Evolutionary conservation across 1,284 basidiomycete species (phyloP), one percentile per base, ranked within the genome.

Genomic region (Tilletiaria anomala): DNA sequence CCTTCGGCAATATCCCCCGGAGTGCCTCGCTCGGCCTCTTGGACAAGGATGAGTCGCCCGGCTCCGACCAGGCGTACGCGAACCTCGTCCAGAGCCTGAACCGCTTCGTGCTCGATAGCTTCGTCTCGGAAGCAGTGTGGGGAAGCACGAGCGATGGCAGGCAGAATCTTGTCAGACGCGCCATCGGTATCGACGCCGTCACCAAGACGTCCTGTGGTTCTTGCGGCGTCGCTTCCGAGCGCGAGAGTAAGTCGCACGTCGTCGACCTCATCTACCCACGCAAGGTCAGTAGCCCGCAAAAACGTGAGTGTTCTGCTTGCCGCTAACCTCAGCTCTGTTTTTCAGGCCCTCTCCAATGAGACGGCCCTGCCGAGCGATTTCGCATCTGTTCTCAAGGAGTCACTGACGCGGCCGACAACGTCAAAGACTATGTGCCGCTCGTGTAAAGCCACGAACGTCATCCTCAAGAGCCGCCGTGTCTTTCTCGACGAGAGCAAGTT

Each of bases 31-130:
- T 96, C 19, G 87, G 89, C 24, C 73, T 96, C 23, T 78, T 94
- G 53, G 91, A 97, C 61, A 83, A 82, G 52, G 84, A 85, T 10
- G 76, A 79, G n/a, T n/a, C n/a, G n/a, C n/a, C 33, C 43, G 48
- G 37, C 38, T 46, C 20, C 76, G 78, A 49, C 73, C 81, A 19
- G 78, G 47, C 69, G 3, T 89, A 93, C 58, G 78, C 79, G 1
- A 79, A 83, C 40, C 81, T 87, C 68, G 93, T 94, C 22, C 93
- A 96, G 69, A 78, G 78, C 17, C 89, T 94, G 71, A 88, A 96
- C 67, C 79, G 89, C 19, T 96, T 94, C 72, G 73, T 96, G 21
- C 70, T 96, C 32, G 87, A 91, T 49, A 45, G 48, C 21, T 43
- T 56, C 12, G 42, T 56, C 14, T 39, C 42, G 36, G 52, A 59